These are phyloP conservation scores for Exobasidium rhododendri DNA, from an alignment of 1,284 basidiomycete genomes.

Conservation along the genomic window DNA sequence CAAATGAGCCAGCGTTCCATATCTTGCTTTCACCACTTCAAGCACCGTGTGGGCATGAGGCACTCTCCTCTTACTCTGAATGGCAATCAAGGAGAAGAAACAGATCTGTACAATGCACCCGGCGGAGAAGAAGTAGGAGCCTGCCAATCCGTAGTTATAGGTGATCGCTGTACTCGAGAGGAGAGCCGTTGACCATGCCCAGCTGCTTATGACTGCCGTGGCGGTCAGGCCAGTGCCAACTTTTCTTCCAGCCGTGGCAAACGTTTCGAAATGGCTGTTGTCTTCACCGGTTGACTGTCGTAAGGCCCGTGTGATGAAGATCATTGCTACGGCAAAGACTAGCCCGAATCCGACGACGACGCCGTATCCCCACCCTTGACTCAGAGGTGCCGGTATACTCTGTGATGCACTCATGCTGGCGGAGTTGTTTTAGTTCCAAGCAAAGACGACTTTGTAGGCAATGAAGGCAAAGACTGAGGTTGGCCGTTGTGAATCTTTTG, in stretches of 20 bases:
- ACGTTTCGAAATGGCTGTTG: constrained; percentile 27
- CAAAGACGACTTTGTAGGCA: no score
- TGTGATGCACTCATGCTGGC: constrained; percentile 8
- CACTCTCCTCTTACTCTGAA: constrained; percentile 16
- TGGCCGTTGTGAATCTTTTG: no score
- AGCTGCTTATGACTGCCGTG: constrained; percentile 40
- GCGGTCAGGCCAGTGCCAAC: constrained; percentile 44
- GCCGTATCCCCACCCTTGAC: constrained; percentile 19
- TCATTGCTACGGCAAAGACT: constrained; percentile 21
- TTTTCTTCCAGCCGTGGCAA: constrained; percentile 24
- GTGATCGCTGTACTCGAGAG: constrained; percentile 36
- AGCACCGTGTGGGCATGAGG: constrained; percentile 47
- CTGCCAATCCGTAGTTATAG: constrained; percentile 47
- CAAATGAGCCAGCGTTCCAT: constrained; percentile 39
- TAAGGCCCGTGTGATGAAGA: constrained; percentile 19
- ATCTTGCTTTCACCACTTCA: constrained; percentile 41
- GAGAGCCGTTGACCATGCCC: constrained; percentile 48
- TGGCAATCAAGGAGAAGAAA: constrained; percentile 24
- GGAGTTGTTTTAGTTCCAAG: no score
- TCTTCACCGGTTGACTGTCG: constrained; percentile 22
- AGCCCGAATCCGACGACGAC: constrained; percentile 21
- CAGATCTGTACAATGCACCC: constrained; percentile 21
- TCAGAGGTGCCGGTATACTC: constrained; percentile 17
- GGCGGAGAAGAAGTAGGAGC: constrained; percentile 20
- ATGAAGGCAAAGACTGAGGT: no score